A percentile compares a stretch with the other conserved stretches of the same genome.
Evolutionary conservation across 129 eudicot species (phyloP).

Genomic region (Logfia minima): DNA sequence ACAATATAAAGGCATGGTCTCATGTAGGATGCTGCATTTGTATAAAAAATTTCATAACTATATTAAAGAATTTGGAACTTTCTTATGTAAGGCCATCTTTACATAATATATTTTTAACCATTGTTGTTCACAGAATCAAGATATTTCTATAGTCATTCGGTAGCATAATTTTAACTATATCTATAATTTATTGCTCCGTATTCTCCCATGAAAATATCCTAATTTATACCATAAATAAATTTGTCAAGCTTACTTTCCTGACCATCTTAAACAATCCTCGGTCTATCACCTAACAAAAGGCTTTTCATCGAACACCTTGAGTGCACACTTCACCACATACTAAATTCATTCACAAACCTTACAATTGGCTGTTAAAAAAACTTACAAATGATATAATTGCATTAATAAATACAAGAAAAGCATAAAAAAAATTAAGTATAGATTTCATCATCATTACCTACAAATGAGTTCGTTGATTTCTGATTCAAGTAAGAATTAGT

Average conservation of each 20-base stretch:
- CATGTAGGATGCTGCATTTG: background rate
- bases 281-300: conserved; percentile 10
- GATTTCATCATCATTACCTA: too few relatives aligned
- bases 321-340: background rate
- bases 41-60: background rate
- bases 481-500: background rate
- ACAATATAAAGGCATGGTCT: background rate
- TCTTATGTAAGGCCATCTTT: background rate
- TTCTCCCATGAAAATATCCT: background rate
- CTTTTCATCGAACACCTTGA: conserved; percentile 34
- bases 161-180: background rate
- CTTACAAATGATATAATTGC: background rate
- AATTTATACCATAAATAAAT: background rate
- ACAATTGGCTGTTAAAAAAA: too few relatives aligned
- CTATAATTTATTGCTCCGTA: background rate
- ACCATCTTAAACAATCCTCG: background rate
- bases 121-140: background rate
- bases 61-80: background rate
- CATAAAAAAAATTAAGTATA: too few relatives aligned
- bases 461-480: too few relatives aligned
- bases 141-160: background rate
- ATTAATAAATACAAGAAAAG: too few relatives aligned
- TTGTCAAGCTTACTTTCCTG: background rate
- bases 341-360: background rate
- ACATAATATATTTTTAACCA: background rate